Percentiles rank a stretch among this genome's conserved stretches.
Evolutionary conservation across 148 eudicot species (phyloP).

Genomic region (Limonium bicolor): DNA sequence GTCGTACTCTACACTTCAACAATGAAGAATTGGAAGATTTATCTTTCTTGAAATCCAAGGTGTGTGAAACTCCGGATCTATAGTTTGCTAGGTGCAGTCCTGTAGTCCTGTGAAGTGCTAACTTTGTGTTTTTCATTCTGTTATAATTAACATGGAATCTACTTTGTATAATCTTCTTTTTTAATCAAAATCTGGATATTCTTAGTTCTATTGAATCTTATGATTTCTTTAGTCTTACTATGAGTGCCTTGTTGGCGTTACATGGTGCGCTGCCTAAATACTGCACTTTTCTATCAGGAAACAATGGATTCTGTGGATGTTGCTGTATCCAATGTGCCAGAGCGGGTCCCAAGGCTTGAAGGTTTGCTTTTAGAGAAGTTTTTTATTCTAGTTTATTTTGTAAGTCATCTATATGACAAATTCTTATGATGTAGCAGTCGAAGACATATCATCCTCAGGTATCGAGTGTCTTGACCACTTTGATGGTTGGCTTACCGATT

Average conservation of each 20-base stretch:
- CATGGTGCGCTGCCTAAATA: not conserved
- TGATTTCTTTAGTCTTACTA: not conserved
- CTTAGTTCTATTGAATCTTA: not conserved
- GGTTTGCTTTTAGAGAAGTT: slow-evolving; percentile 26
- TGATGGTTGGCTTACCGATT: slow-evolving; percentile 84
- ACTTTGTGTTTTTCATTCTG: too few relatives aligned
- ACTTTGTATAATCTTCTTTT: too few relatives aligned
- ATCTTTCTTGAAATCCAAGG: slow-evolving; percentile 58
- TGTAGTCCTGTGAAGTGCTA: not conserved
- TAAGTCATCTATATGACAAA: not conserved
- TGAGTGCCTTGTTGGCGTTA: not conserved
- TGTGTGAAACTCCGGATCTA: slow-evolving; percentile 9
- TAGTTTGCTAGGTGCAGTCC: not conserved
- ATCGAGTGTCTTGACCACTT: slow-evolving; percentile 49
- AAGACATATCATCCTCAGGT: slow-evolving; percentile 26
- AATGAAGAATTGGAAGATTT: slow-evolving; percentile 33
- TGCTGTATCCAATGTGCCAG: slow-evolving; percentile 34
- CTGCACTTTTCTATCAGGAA: slow-evolving; percentile 25
- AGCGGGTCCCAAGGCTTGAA: slow-evolving; percentile 56
- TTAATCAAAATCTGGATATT: not conserved
- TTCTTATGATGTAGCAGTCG: too few relatives aligned
- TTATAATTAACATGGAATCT: too few relatives aligned
- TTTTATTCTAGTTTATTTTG: not conserved
- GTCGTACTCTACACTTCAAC: slow-evolving; percentile 60
- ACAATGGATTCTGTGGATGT: slow-evolving; percentile 35